Evolutionary conservation across 2,329 filamentous ascomycete genomes (phyloP), one percentile per base, ranked within the genome.

Genomic region (Fusarium mangiferae): DNA sequence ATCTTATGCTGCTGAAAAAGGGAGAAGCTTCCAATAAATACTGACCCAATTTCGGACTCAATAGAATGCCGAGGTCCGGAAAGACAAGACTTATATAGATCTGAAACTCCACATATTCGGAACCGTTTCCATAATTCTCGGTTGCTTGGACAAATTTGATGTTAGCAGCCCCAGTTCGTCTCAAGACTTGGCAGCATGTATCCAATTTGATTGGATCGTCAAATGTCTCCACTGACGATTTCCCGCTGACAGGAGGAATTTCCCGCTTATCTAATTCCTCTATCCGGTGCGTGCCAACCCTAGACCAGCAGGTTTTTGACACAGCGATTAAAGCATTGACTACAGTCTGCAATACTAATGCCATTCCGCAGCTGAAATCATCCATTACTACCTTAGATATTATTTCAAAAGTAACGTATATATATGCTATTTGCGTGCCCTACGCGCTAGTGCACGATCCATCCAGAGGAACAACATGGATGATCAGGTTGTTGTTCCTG

Each of bases 141-240:
- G n/a, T 57, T 57, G 18, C 30, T 36, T 36, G 10, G 14, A 13
- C 39, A 30, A 28, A 58, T 24, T 24, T 36, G 4, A 26, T 58
- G 13, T 26, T 26, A 48, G 55, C 18, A 36, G 18, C n/a, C n/a
- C 30, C 30, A 36, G 18, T 7, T 26, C 22, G 1, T 33, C 28
- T 28, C 26, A 22, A n/a, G n/a, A 20, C 28, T 45, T 26, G 54
- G 39, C 39, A 24, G 9, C 30, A 0, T 45, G 22, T 3, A 2
- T 5, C 22, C 8, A 15, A 17, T 17, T 8, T 58, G 18, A 36
- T 36, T 58, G 55, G 30, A 18, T 22, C 11, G 14, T 1, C 7
- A 17, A 0, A 3, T 12, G 2, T 26, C 7, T 7, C 35, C 20
- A 22, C 24, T 17, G 1, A 1, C 0, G 0, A 58, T 30, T 36